Base-by-base conservation (phyloP, 2,329 filamentous ascomycete genomes). In the Zymoseptoria passerinii region DNA sequence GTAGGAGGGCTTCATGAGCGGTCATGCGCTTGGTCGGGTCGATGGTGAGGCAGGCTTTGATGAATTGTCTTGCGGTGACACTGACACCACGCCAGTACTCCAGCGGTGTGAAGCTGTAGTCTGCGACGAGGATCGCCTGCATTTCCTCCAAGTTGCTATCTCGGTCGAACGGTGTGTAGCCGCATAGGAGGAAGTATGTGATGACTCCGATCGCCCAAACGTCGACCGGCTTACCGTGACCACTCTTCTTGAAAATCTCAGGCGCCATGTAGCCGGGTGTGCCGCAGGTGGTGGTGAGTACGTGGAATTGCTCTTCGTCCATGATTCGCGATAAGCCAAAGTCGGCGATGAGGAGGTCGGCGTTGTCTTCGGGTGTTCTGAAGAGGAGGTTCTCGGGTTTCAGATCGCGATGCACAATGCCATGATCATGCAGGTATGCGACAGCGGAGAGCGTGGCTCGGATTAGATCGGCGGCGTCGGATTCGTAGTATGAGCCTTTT, bases 211-310 rank as follows among this genome's bases (percentile, higher is more conserved):
- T 90, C 44, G 94, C 94, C 94, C 94, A 99, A 64, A 99, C 87
- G 73, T 99, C 94, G 55, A 99, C 94, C 66, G 94, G 92, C 76
- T 97, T 99, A 63, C 94, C 94, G 73, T 99, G 94, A 27, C 94
- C 94, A 7, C 88, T 92, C 80, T 99, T 99, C 75, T 96, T 96
- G 78, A 99, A 99, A 69, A 99, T 99, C 74, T 99, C 94, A 20
- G 94, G 94, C 1, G 94, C 94, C 94, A 99, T 99, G 76, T 99
- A 99, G 53, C 94, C 94, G 3, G 94, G 94, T 1, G 94, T 99
- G 60, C 94, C 94, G 73, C 94, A 99, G 1, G 94, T 99, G 0
- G 94, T 99, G 9, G 94, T 99, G 62, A 99, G 78, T 28, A 97
- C 92, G 72, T 97, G 94, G 75, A 97, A 97, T 72, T 96, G 90